Evolutionary conservation across 2,329 filamentous ascomycete genomes (phyloP).

Genomic region (Thermoascus crustaceus): DNA sequence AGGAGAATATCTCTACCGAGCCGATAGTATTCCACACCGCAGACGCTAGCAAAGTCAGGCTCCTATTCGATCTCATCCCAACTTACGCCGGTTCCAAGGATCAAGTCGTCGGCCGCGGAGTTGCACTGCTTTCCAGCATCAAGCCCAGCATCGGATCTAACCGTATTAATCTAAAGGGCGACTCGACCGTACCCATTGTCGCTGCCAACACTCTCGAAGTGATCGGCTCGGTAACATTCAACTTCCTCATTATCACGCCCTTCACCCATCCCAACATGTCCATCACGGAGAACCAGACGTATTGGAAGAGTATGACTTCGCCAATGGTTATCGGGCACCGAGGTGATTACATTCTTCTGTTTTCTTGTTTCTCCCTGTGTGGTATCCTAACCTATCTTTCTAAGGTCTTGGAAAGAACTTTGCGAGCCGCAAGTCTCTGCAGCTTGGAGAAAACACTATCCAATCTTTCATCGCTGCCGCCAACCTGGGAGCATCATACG

Average conservation of each 20-base stretch:
- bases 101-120: constrained; percentile 76
- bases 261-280: constrained; percentile 93
- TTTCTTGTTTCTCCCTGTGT: constrained; percentile 3
- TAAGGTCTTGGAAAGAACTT: constrained; percentile 86
- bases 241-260: constrained; percentile 89
- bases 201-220: constrained; percentile 74
- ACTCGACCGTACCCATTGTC: constrained; percentile 85
- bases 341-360: constrained; percentile 25
- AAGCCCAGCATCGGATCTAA: constrained; percentile 75
- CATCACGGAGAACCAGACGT: constrained; percentile 81
- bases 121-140: constrained; percentile 78
- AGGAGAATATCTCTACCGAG: constrained; percentile 88
- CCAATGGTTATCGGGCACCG: constrained; percentile 73
- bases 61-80: constrained; percentile 90
- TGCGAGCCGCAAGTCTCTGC: constrained; percentile 72
- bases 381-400: constrained; percentile 41
- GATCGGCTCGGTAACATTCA: constrained; percentile 93
- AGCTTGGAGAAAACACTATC: constrained; percentile 92
- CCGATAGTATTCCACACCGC: constrained; percentile 80
- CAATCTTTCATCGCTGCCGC: constrained; percentile 94
- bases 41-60: constrained; percentile 72
- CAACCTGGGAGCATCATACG: constrained; percentile 72
- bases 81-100: constrained; percentile 82
- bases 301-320: constrained; percentile 87
- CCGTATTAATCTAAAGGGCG: constrained; percentile 85